phyloP scores from a whole-genome alignment of 441 rosid species.

The Breynia disticha region DNA sequence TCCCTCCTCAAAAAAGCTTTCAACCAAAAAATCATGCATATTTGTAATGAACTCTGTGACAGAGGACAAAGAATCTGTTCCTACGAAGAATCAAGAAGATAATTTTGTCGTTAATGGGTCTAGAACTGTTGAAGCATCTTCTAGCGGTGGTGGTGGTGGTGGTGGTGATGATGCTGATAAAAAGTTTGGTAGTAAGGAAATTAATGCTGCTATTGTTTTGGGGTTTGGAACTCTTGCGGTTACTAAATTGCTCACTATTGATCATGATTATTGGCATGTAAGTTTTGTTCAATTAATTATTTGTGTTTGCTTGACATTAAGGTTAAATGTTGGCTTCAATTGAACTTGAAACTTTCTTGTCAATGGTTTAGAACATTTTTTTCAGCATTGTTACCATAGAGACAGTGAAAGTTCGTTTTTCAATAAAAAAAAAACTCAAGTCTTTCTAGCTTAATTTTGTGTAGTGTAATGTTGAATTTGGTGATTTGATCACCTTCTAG shows the following conservation, averaged over 20 bases:
- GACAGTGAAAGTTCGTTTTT: no score
- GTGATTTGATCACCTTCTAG: no score
- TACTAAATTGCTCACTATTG: constrained; percentile 64
- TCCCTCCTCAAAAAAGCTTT: background rate
- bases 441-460: no score
- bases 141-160: background rate
- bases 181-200: constrained; percentile 40
- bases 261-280: constrained; percentile 97
- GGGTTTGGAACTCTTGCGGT: constrained; percentile 75
- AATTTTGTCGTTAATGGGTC: constrained; percentile 18
- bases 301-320: background rate
- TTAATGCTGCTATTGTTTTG: constrained; percentile 74
- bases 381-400: no score
- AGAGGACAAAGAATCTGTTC: constrained; percentile 44
- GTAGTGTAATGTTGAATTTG: no score
- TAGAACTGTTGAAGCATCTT: constrained; percentile 13
- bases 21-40: constrained; percentile 16
- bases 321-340: background rate
- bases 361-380: no score
- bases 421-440: no score
- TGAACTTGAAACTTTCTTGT: no score
- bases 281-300: constrained; percentile 21
- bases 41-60: constrained; percentile 39
- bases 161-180: constrained; percentile 22
- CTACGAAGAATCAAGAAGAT: constrained; percentile 13